Evolutionary conservation across 352 stramenopile species (phyloP).

Genomic region (Phytophthora kernoviae): DNA sequence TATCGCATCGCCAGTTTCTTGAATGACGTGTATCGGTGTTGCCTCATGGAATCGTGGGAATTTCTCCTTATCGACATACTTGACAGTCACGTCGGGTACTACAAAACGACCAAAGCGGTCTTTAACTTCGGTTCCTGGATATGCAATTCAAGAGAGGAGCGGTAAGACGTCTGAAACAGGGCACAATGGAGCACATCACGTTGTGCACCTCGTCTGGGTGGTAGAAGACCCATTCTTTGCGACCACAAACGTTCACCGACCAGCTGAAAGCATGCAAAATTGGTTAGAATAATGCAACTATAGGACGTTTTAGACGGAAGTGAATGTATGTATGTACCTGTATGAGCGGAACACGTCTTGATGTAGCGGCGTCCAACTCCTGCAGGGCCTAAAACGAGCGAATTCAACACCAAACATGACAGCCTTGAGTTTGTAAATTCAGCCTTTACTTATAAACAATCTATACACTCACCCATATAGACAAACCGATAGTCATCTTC

Average conservation of each 20-base stretch:
- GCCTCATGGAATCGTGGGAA: conserved; percentile 64
- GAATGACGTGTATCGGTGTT: conserved; percentile 50
- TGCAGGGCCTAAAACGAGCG: conserved; percentile 59
- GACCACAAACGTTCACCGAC: conserved; percentile 95
- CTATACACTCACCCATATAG: conserved; percentile 85
- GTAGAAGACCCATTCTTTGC: conserved; percentile 94
- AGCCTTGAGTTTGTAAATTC: too few relatives aligned
- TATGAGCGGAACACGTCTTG: conserved; percentile 97
- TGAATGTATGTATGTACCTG: conserved; percentile 47
- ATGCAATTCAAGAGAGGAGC: not conserved
- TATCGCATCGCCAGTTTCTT: conserved; percentile 84
- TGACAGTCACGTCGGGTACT: conserved; percentile 52
- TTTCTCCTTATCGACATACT: conserved; percentile 48
- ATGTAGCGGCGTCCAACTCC: conserved; percentile 93
- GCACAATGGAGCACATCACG: not conserved
- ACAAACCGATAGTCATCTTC: conserved; percentile 96
- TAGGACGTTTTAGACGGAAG: not conserved
- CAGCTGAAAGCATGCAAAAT: conserved; percentile 64
- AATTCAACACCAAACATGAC: too few relatives aligned
- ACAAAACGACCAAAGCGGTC: conserved; percentile 67
- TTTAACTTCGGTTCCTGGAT: conserved; percentile 75
- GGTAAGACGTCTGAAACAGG: not conserved
- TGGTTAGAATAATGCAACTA: not conserved
- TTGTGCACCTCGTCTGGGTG: conserved; percentile 72
- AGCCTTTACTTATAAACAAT: not conserved